phyloP scores from a whole-genome alignment of 805 yeast species.

The Schwanniomyces pseudopolymorphus region DNA sequence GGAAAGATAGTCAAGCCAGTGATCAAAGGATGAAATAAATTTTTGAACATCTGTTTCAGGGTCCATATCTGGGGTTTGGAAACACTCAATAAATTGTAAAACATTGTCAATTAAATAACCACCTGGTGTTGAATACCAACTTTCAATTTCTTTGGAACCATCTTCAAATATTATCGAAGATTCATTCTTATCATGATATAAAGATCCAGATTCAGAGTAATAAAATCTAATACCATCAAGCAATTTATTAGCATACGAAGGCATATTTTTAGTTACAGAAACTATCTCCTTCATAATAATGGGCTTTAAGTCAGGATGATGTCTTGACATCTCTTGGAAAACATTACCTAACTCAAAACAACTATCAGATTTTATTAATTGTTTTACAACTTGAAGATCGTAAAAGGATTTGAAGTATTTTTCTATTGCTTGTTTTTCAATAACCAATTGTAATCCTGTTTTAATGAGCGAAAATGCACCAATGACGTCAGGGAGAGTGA shows the following conservation, averaged over 20 bases:
- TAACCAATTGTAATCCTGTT: constrained; percentile 64
- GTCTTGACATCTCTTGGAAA: constrained; percentile 80
- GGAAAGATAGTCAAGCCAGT: constrained; percentile 48
- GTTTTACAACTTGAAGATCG: constrained; percentile 50
- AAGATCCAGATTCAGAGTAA: constrained; percentile 35
- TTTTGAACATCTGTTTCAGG: constrained; percentile 37
- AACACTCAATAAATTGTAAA: constrained; percentile 49
- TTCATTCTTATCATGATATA: constrained; percentile 45
- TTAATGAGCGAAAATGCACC: constrained; percentile 81
- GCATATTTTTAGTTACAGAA: constrained; percentile 44
- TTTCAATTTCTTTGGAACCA: constrained; percentile 36
- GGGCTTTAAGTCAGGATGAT: constrained; percentile 72
- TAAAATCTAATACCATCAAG: constrained; percentile 46
- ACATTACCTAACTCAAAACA: constrained; percentile 60
- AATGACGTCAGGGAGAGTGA: constrained; percentile 68
- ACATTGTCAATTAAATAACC: constrained; percentile 52
- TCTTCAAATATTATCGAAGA: constrained; percentile 42
- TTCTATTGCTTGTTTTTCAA: constrained; percentile 35
- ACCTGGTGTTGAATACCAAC: constrained; percentile 54
- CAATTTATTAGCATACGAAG: constrained; percentile 29
- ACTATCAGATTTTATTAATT: constrained; percentile 48
- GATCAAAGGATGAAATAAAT: constrained; percentile 26
- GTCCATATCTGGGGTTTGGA: constrained; percentile 46
- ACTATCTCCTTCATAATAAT: constrained; percentile 50
- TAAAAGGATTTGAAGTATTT: constrained; percentile 52